These are phyloP conservation scores for Picocystis salinarum DNA, from an alignment of 139 green algal genomes.

Conservation along the genomic window DNA sequence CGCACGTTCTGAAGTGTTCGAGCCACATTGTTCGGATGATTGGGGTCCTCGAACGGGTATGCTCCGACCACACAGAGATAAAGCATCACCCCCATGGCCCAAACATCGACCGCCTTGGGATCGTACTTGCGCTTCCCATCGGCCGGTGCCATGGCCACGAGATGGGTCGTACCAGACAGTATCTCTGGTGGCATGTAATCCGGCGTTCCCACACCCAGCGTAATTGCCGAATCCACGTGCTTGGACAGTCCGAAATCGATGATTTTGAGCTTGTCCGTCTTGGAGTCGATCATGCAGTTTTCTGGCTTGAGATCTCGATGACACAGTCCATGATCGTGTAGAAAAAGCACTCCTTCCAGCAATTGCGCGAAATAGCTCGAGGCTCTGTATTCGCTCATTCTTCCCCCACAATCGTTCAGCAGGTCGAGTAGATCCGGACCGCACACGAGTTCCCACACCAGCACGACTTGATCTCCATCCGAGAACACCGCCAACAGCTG, in stretches of 20 bases:
- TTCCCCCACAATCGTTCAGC: constrained; percentile 42
- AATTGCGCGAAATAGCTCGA: constrained; percentile 52
- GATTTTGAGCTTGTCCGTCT: constrained; percentile 21
- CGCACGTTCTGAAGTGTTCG: constrained; percentile 36
- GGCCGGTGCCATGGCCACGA: background rate
- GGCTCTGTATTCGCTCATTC: constrained; percentile 36
- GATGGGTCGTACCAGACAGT: constrained; percentile 8
- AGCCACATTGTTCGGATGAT: constrained; percentile 33
- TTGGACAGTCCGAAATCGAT: constrained; percentile 60
- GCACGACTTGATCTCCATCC: constrained; percentile 7
- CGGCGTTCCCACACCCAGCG: constrained; percentile 39
- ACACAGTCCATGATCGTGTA: constrained; percentile 44
- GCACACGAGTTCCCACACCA: constrained; percentile 59
- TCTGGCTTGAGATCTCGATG: constrained; percentile 69
- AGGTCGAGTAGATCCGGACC: constrained; percentile 65
- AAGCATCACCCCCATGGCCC: constrained; percentile 60
- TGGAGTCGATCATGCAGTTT: constrained; percentile 53
- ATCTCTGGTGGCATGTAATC: constrained; percentile 63
- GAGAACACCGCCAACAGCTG: constrained; percentile 43
- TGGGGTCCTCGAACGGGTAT: constrained; percentile 60
- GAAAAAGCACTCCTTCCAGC: constrained; percentile 21
- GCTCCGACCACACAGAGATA: constrained; percentile 48
- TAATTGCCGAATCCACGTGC: constrained; percentile 36
- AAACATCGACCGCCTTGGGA: constrained; percentile 42
- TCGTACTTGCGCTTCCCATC: constrained; percentile 24